Conservation (phyloP, 306 rosid genomes). For the Pyrus betulifolia region DNA sequence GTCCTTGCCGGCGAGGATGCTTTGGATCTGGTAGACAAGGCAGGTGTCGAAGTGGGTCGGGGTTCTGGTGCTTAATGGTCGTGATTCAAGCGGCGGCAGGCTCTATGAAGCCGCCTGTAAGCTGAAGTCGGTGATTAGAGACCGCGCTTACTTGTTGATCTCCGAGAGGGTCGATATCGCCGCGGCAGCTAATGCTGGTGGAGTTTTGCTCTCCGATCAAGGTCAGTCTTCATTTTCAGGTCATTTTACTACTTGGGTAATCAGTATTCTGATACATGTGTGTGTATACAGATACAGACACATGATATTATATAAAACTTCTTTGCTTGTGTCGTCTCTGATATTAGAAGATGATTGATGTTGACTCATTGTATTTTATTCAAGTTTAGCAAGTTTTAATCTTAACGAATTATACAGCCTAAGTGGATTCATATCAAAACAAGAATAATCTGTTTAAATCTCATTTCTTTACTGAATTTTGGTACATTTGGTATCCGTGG, state of each 20-base stretch:
- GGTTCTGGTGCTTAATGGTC: conserved; percentile 47
- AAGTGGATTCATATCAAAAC: neutral
- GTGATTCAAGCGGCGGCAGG: conserved; percentile 48
- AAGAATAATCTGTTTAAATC: neutral
- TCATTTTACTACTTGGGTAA: neutral
- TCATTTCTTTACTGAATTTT: no score
- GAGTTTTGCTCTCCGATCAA: conserved; percentile 91
- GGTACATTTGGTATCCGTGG: neutral
- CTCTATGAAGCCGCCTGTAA: conserved; percentile 79
- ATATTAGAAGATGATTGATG: neutral
- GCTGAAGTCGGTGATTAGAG: conserved; percentile 56
- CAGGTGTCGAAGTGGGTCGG: conserved; percentile 67
- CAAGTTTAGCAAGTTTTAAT: neutral
- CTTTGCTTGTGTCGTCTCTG: neutral
- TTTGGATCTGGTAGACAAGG: conserved; percentile 46
- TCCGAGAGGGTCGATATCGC: conserved; percentile 89
- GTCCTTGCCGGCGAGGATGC: conserved; percentile 31
- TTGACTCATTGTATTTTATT: neutral
- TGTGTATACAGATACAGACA: no score
- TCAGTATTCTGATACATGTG: neutral
- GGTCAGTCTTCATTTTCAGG: conserved; percentile 24
- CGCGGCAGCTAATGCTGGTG: conserved; percentile 68
- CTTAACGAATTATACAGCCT: neutral
- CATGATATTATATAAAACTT: neutral
- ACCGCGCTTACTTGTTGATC: conserved; percentile 72